phyloP scores from a whole-genome alignment of 1,284 basidiomycete species.

The Marasmius fiardii region DNA sequence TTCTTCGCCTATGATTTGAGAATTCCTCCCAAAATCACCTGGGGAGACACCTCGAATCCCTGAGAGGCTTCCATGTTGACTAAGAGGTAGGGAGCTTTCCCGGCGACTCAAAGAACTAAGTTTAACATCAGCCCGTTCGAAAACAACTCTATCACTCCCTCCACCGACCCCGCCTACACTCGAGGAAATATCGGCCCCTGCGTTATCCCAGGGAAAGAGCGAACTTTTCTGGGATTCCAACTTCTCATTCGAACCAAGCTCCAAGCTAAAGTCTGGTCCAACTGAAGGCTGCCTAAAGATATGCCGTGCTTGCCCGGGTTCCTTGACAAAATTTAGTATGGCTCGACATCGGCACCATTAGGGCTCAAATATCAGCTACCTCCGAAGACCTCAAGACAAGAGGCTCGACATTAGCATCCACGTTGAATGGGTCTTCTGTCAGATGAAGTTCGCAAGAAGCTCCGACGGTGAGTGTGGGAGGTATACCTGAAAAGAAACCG shows the following conservation, averaged over 20 bases:
- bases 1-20: conserved; percentile 50
- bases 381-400: conserved; percentile 60
- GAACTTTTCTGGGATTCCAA: conserved; percentile 61
- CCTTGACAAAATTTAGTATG: conserved; percentile 46
- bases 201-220: conserved; percentile 81
- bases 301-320: conserved; percentile 73
- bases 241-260: conserved; percentile 32
- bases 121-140: conserved; percentile 49
- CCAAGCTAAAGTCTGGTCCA: conserved; percentile 42
- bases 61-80: conserved; percentile 38
- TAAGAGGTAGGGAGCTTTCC: conserved; percentile 47
- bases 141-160: conserved; percentile 42
- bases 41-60: conserved; percentile 48
- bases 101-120: conserved; percentile 47
- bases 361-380: conserved; percentile 29
- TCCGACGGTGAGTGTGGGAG: no score
- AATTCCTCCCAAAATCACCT: conserved; percentile 32
- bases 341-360: no score
- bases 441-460: no score
- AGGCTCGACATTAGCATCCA: conserved; percentile 6
- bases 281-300: conserved; percentile 51
- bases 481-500: no score
- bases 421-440: not conserved
- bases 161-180: conserved; percentile 32
- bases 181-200: conserved; percentile 58